Base-by-base conservation (phyloP, 768 basidiomycete genomes). In the Lentinula raphanica region DNA sequence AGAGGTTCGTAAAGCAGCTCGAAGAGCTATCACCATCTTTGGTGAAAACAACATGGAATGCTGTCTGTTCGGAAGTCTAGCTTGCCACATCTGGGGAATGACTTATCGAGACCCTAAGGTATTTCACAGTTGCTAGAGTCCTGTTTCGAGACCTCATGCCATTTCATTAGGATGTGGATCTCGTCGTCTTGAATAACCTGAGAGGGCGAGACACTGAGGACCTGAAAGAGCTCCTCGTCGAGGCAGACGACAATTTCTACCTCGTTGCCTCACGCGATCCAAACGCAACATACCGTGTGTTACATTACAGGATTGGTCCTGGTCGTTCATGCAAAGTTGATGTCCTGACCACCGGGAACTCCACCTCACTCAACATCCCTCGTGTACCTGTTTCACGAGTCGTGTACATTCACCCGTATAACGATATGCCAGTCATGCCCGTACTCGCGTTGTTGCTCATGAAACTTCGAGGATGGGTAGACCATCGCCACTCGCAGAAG, bases 401-500 rank as follows among this genome's bases (percentile, higher is more conserved):
- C 39, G 29, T 49, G 21, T 36, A 6, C 39, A 29, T 35, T 19
- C 54, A 51, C 23, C 27, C 36, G 6, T 56, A 45, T 40, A 13
- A 29, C 13, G 60, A 53, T 5, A 58, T 71, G 9, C 71, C 72
- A 17, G 60, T 68, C 23, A 65, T 69, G 63, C 72, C 71, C 36
- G 60, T 70, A 23, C 53, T 68, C 28, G 61, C 65, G 17, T 64
- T 71, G 31, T 63, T 73, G 25, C 59, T 73, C 21, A 57, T 71
- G 28, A 73, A 73, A 61, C 63, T 73, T 29, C 67, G 69, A 58
- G 72, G 65, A 2, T 70, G 69, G 70, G 49, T 42, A 4, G 66
- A 71, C 59, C 66, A 68, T 58, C 64, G 63, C 21, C 54, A 32
- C 11, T 63, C 67, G 15, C 19, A 23, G 13, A 55, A 68, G 15